phyloP scores from a whole-genome alignment of 2,329 filamentous ascomycete genomes.

The Fusarium vanettenii region DNA sequence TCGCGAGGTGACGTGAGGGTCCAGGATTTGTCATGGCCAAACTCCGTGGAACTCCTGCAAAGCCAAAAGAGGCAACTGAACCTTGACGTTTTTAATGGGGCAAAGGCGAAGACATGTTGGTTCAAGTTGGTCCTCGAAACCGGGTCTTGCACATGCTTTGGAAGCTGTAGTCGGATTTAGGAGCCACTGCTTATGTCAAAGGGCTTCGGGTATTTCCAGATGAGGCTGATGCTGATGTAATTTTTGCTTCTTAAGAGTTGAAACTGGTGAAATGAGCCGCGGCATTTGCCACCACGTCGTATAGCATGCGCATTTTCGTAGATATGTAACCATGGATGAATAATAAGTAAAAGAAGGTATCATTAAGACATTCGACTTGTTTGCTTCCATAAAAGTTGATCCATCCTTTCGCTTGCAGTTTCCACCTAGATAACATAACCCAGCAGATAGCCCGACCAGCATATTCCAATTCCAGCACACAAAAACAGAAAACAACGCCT shows the following conservation, averaged over 20 bases:
- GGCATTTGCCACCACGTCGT: neutral
- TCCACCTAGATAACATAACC: neutral
- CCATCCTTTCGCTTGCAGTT: neutral
- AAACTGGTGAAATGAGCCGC: neutral
- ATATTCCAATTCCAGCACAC: neutral
- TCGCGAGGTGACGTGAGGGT: neutral
- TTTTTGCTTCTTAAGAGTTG: neutral
- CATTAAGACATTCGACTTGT: neutral
- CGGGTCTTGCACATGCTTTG: neutral
- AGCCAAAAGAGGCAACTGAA: neutral
- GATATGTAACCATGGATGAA: neutral
- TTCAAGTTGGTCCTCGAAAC: neutral
- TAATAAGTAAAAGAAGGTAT: neutral
- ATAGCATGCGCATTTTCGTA: neutral
- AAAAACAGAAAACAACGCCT: neutral
- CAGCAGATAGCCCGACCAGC: neutral
- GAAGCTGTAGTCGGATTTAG: neutral
- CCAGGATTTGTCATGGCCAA: neutral
- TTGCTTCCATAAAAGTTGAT: neutral
- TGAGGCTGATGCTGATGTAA: conserved; percentile 3
- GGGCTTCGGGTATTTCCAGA: neutral
- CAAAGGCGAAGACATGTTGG: neutral
- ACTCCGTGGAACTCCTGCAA: neutral
- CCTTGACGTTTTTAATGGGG: neutral
- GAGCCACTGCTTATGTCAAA: neutral